Percentiles rank a stretch among this genome's conserved stretches.
phyloP scores from a whole-genome alignment of 441 rosid species.

The Daphne laureola region DNA sequence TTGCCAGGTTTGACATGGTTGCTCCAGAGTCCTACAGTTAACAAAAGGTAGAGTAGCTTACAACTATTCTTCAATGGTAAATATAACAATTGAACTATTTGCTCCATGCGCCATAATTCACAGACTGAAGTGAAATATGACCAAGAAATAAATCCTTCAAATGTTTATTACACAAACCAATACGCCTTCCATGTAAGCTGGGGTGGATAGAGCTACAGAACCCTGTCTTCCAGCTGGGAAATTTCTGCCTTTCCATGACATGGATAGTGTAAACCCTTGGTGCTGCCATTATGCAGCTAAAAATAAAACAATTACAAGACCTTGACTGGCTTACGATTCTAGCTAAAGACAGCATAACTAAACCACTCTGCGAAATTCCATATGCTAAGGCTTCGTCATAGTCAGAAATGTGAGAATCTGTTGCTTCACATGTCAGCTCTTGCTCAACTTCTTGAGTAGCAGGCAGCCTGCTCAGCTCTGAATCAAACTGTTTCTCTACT shows the following conservation, averaged over 20 bases:
- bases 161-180: constrained; percentile 74
- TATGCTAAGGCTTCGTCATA: constrained; percentile 57
- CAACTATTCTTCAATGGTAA: constrained; percentile 12
- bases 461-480: constrained; percentile 52
- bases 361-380: constrained; percentile 58
- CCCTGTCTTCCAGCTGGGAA: constrained; percentile 96
- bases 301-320: constrained; percentile 71
- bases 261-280: constrained; percentile 69
- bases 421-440: constrained; percentile 29
- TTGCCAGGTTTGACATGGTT: constrained; percentile 3
- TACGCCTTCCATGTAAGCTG: constrained; percentile 66
- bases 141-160: constrained; percentile 63
- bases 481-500: constrained; percentile 67
- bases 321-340: constrained; percentile 65
- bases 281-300: constrained; percentile 64
- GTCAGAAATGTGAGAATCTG: constrained; percentile 30
- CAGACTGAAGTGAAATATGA: constrained; percentile 72
- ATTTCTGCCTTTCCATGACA: constrained; percentile 91
- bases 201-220: constrained; percentile 80
- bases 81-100: constrained; percentile 10
- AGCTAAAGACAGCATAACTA: constrained; percentile 63
- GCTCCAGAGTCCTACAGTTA: constrained; percentile 10
- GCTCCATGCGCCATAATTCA: constrained; percentile 74
- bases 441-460: constrained; percentile 45
- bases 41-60: constrained; percentile 8